These are phyloP conservation scores for Mentha longifolia DNA, from an alignment of 257 asterid genomes.

Conservation along the genomic window DNA sequence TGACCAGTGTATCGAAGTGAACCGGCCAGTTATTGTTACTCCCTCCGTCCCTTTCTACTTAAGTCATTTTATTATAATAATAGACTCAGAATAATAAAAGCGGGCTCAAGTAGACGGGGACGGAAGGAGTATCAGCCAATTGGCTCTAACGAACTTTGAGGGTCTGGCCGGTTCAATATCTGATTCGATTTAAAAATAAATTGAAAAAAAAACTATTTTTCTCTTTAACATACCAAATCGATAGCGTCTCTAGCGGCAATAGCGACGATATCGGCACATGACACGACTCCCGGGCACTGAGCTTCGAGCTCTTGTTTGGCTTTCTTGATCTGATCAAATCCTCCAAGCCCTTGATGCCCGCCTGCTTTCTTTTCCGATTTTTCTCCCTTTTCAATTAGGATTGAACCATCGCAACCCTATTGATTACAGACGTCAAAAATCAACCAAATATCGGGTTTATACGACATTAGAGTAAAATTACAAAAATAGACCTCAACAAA, in stretches of 20 bases:
- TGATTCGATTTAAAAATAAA: no score
- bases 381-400: slow-evolving; percentile 34
- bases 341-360: slow-evolving; percentile 44
- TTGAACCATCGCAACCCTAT: slow-evolving; percentile 58
- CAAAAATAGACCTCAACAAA: slow-evolving; percentile 45
- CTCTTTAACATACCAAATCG: slow-evolving; percentile 31
- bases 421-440: no score
- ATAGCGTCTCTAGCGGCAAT: slow-evolving; percentile 58
- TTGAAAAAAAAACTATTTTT: not conserved
- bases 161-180: no score
- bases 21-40: no score
- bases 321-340: slow-evolving; percentile 36
- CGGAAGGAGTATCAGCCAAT: no score
- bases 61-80: no score
- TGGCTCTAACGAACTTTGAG: no score
- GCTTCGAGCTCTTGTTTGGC: slow-evolving; percentile 42
- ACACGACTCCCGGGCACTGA: slow-evolving; percentile 52
- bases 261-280: slow-evolving; percentile 58
- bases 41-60: no score
- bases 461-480: not conserved
- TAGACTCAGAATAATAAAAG: no score
- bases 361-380: slow-evolving; percentile 36
- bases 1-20: no score
- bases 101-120: no score
- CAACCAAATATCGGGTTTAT: no score